Percentiles rank a stretch among this genome's conserved stretches.
These are phyloP conservation scores for Whalleya microplaca DNA, from an alignment of 2,329 filamentous ascomycete species.

Conservation along the genomic window DNA sequence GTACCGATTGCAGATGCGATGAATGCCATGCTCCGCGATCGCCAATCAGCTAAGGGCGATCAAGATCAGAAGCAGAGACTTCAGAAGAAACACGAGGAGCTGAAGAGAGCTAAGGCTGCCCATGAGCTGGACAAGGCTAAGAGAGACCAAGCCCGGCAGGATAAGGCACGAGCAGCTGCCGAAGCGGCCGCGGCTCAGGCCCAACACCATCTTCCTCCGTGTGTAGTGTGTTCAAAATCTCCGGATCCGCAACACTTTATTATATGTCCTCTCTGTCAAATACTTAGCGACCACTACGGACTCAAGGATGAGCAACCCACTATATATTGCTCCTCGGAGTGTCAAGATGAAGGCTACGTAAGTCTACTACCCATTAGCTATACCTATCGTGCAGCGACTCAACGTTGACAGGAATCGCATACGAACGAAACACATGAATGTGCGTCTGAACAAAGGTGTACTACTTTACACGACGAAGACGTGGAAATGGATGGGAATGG, in stretches of 20 bases:
- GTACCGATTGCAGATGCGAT: conserved; percentile 36
- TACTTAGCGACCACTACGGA: conserved; percentile 43
- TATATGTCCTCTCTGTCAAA: conserved; percentile 51
- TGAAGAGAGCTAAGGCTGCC: conserved; percentile 52
- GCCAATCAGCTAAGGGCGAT: conserved; percentile 31
- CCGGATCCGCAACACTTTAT: conserved; percentile 43
- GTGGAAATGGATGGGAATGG: conserved; percentile 43
- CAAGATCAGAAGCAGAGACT: conserved; percentile 43
- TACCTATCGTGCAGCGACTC: conserved; percentile 25
- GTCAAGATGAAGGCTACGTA: conserved; percentile 47
- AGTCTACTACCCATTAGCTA: conserved; percentile 25
- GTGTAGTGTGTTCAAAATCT: conserved; percentile 42
- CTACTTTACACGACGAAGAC: conserved; percentile 45
- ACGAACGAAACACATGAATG: conserved; percentile 46
- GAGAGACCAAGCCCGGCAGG: conserved; percentile 42
- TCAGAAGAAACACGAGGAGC: conserved; percentile 47
- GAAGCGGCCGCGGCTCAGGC: conserved; percentile 32
- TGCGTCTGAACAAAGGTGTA: conserved; percentile 44
- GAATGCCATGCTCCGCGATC: conserved; percentile 38
- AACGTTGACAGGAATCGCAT: conserved; percentile 43
- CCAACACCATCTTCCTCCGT: conserved; percentile 44
- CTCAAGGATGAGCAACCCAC: conserved; percentile 39
- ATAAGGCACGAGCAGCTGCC: conserved; percentile 43
- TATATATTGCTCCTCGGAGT: conserved; percentile 51
- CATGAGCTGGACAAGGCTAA: conserved; percentile 38